Conservation (phyloP, 495 filamentous ascomycete genomes). For the Talaromyces stipitatus region DNA sequence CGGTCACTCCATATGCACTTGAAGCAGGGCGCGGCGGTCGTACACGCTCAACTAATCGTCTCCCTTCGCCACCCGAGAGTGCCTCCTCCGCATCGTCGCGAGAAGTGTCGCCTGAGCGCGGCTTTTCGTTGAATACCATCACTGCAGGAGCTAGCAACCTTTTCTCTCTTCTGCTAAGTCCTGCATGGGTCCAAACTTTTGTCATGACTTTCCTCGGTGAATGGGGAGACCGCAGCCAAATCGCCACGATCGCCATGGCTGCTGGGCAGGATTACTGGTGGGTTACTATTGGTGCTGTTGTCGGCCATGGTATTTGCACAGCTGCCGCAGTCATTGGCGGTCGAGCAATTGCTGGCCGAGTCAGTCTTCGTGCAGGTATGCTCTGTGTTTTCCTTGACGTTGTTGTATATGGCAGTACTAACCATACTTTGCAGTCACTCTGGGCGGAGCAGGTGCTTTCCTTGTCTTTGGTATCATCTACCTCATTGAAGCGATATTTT, state of each 20-base stretch:
- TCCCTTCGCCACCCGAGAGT: slow-evolving; percentile 46
- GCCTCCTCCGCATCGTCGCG: slow-evolving; percentile 50
- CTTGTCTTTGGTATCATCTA: slow-evolving; percentile 88
- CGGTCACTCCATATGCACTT: slow-evolving; percentile 42
- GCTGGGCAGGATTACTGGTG: slow-evolving; percentile 98
- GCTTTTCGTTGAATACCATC: slow-evolving; percentile 29
- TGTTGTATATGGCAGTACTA: slow-evolving; percentile 3
- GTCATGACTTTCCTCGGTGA: slow-evolving; percentile 98
- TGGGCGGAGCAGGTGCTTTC: slow-evolving; percentile 91
- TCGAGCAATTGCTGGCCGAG: slow-evolving; percentile 81
- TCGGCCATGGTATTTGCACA: slow-evolving; percentile 84
- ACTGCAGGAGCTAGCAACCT: slow-evolving; percentile 73
- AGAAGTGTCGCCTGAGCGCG: slow-evolving; percentile 45
- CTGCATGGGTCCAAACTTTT: slow-evolving; percentile 98
- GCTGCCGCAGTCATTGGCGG: slow-evolving; percentile 90
- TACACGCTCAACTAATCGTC: slow-evolving; percentile 38
- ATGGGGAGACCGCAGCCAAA: slow-evolving; percentile 97
- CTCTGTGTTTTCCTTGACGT: slow-evolving; percentile 18
- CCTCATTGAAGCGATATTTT: slow-evolving; percentile 69
- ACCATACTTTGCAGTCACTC: slow-evolving; percentile 57
- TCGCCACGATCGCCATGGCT: slow-evolving; percentile 98
- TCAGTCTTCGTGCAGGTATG: slow-evolving; percentile 95
- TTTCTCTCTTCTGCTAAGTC: slow-evolving; percentile 77
- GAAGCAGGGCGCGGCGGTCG: slow-evolving; percentile 41
- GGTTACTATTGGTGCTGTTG: slow-evolving; percentile 85